Percentiles rank a stretch among this genome's conserved stretches.
Conservation (phyloP, 768 basidiomycete genomes). For the Leccinellum albellum region DNA sequence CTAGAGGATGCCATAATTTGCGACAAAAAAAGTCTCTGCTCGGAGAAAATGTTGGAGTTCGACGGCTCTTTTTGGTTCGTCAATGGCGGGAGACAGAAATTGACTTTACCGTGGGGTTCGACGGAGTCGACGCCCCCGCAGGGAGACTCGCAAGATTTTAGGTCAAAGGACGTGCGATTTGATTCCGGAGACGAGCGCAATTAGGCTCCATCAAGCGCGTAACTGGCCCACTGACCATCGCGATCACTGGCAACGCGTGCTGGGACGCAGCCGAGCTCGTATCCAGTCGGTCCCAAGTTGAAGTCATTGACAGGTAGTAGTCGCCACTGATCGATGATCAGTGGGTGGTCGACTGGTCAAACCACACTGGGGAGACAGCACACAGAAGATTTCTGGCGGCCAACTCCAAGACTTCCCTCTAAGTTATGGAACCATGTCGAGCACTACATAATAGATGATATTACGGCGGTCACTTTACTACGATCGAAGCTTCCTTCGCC, state of each 20-base stretch:
- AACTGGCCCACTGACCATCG: neutral
- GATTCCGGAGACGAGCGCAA: neutral
- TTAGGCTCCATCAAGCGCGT: neutral
- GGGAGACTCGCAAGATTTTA: neutral
- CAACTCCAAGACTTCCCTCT: neutral
- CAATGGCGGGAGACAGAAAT: too few species aligned
- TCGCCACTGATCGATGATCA: too few species aligned
- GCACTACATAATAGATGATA: neutral
- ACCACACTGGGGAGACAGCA: too few species aligned
- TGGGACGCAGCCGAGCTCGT: neutral
- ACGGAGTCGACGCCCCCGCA: too few species aligned
- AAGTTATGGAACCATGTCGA: neutral
- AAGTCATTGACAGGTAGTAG: neutral
- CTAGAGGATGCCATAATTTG: constrained; percentile 7
- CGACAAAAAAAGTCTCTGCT: constrained; percentile 5
- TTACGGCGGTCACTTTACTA: neutral
- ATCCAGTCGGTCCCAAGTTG: neutral
- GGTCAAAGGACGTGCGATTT: neutral
- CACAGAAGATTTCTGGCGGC: too few species aligned
- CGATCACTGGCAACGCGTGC: too few species aligned
- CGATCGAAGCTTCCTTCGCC: neutral
- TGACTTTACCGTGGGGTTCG: too few species aligned
- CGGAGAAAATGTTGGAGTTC: neutral
- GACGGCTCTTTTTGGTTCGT: neutral
- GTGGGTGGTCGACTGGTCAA: too few species aligned